Evolutionary conservation across 1,139 yeast species (phyloP), one percentile per base, ranked within the genome.

Genomic region (Yarrowia galli): DNA sequence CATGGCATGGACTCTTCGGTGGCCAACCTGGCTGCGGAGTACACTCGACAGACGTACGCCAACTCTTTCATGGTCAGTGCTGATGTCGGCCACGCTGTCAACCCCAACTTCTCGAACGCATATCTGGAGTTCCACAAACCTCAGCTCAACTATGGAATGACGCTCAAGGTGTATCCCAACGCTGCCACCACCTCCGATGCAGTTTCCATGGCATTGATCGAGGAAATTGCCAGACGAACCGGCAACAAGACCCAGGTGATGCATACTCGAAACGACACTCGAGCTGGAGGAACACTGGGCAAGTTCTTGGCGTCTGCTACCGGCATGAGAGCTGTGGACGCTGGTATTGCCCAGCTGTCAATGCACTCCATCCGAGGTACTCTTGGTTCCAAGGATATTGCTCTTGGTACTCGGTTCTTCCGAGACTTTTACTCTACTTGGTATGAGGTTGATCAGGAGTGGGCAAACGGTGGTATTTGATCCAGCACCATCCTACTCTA

Each of bases 361-460:
- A 93, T 93, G 99, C 99, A 93, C 77, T 89, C 97, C 3, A 90
- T 92, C 70, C 87, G 98, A 76, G 98, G 96, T 76, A 91, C 98
- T 8, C 93, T 96, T 53, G 97, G 98, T n/a, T 81, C 93, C 49
- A 83, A 82, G 70, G 99, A 93, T 78, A 84, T 92, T 48, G 86
- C 83, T 70, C 83, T 85, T 67, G 89, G 92, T 70, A 84, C 87
- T 64, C 80, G 81, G 66, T 82, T 91, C 73, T 92, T 92, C 79
- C 84, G 83, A 74, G 83, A 87, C 10, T 95, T 84, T 77, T 92
- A 86, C 76, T 86, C 84, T 72, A 75, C 81, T 68, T 86, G 81
- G 80, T 74, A 75, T 67, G 76, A 72, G 63, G 77, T 77, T 42
- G 79, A 78, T 64, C 69, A 70, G 38, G 73, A 74, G 71, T 76